A percentile compares a stretch with the other conserved stretches of the same genome.
Conservation (phyloP, 179 eudicot genomes). For the Nepenthes alata region DNA sequence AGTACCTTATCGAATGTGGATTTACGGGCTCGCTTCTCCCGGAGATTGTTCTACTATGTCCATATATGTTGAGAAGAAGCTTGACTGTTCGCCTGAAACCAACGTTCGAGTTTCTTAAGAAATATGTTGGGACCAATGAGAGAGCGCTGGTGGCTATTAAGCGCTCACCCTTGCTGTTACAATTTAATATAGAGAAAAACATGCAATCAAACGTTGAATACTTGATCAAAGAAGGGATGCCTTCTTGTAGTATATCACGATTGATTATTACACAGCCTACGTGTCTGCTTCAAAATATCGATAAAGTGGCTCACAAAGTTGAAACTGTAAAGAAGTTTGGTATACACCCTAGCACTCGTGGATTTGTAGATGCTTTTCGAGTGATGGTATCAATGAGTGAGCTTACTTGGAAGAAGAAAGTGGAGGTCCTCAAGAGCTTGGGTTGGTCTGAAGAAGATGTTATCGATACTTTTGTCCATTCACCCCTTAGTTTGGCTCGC, state of each 20-base stretch:
- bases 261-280: constrained; percentile 11
- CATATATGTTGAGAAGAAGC: too few species aligned
- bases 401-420: constrained; percentile 12
- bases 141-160: too few species aligned
- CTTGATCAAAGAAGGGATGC: constrained; percentile 10
- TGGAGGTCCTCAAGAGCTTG: constrained; percentile 13
- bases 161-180: neutral
- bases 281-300: neutral
- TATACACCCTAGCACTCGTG: constrained; percentile 4
- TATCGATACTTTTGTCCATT: neutral
- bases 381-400: constrained; percentile 9
- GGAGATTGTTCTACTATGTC: too few species aligned
- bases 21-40: too few species aligned
- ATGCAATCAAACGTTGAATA: constrained; percentile 13
- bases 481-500: constrained; percentile 7
- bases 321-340: constrained; percentile 11
- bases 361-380: constrained; percentile 12
- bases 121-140: too few species aligned
- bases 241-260: constrained; percentile 8
- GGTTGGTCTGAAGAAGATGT: constrained; percentile 21
- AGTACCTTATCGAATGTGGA: neutral
- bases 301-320: constrained; percentile 5
- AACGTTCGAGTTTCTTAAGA: too few species aligned
- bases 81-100: too few species aligned
- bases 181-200: constrained; percentile 6